Conservation (phyloP, 805 yeast species). For the Kluyveromyces wickerhamii region DNA sequence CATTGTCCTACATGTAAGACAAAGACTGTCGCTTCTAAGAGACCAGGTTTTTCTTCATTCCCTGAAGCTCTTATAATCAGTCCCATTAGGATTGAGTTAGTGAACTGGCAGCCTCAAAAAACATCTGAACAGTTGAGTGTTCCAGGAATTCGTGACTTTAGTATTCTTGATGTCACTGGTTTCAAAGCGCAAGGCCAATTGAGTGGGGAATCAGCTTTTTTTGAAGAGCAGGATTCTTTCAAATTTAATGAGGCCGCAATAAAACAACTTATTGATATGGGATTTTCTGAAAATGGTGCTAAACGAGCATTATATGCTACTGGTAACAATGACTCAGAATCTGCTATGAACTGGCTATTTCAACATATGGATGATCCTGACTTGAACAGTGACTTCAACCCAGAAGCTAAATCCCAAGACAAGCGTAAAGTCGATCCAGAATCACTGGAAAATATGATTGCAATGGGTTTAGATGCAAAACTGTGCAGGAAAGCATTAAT, state of each 20-base stretch:
- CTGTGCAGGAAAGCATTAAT: constrained; percentile 68
- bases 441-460: constrained; percentile 18
- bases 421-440: constrained; percentile 19
- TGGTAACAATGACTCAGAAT: constrained; percentile 55
- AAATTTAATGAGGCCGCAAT: constrained; percentile 49
- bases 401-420: constrained; percentile 16
- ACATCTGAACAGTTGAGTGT: constrained; percentile 60
- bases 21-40: constrained; percentile 18
- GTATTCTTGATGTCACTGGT: constrained; percentile 37
- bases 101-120: constrained; percentile 87
- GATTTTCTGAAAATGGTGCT: constrained; percentile 67
- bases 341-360: constrained; percentile 86
- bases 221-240: constrained; percentile 32
- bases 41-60: constrained; percentile 33
- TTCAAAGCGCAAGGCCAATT: constrained; percentile 35
- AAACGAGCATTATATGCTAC: constrained; percentile 64
- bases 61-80: constrained; percentile 68
- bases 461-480: constrained; percentile 70
- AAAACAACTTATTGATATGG: constrained; percentile 63
- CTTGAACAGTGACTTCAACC: constrained; percentile 55
- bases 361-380: constrained; percentile 80
- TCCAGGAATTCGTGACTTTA: constrained; percentile 28
- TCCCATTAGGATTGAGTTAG: constrained; percentile 72
- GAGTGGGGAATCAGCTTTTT: constrained; percentile 19
- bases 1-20: constrained; percentile 49